Percentiles rank a stretch among this genome's conserved stretches.
Evolutionary conservation across 768 basidiomycete genomes (phyloP).

Genomic region (Russula sp.): DNA sequence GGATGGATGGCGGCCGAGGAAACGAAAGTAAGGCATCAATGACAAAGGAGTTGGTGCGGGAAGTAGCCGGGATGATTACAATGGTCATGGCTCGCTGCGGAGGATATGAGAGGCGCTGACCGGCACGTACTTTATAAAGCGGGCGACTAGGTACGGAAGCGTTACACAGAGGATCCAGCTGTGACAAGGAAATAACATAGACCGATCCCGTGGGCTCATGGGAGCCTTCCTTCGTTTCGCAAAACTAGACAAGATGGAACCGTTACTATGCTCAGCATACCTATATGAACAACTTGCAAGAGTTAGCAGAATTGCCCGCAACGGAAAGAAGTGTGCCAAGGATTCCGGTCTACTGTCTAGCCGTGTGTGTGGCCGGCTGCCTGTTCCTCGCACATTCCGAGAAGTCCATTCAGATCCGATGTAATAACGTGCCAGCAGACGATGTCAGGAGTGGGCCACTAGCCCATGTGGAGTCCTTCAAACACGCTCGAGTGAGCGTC

Average conservation of each 20-base stretch:
- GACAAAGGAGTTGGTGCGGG: slow-evolving; percentile 21
- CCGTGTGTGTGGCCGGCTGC: neutral
- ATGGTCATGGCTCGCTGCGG: slow-evolving; percentile 18
- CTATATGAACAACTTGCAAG: neutral
- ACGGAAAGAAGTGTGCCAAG: slow-evolving; percentile 16
- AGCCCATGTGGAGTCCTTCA: neutral
- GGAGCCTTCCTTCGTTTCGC: neutral
- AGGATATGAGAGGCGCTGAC: neutral
- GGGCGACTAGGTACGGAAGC: neutral
- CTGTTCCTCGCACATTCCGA: neutral
- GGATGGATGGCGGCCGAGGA: slow-evolving; percentile 18
- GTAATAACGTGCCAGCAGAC: neutral
- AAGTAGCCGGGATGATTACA: slow-evolving; percentile 21
- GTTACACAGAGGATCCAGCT: neutral
- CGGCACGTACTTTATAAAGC: slow-evolving; percentile 15
- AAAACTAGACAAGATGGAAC: slow-evolving; percentile 17
- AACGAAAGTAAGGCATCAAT: slow-evolving; percentile 19
- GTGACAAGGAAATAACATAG: slow-evolving; percentile 13
- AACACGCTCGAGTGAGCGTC: neutral
- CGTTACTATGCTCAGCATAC: neutral
- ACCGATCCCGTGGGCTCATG: neutral
- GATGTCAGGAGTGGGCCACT: neutral
- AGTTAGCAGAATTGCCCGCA: slow-evolving; percentile 13
- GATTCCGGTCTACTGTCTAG: neutral
- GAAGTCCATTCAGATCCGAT: neutral